Conservation (phyloP, 441 rosid species). For the Populus hybrid region DNA sequence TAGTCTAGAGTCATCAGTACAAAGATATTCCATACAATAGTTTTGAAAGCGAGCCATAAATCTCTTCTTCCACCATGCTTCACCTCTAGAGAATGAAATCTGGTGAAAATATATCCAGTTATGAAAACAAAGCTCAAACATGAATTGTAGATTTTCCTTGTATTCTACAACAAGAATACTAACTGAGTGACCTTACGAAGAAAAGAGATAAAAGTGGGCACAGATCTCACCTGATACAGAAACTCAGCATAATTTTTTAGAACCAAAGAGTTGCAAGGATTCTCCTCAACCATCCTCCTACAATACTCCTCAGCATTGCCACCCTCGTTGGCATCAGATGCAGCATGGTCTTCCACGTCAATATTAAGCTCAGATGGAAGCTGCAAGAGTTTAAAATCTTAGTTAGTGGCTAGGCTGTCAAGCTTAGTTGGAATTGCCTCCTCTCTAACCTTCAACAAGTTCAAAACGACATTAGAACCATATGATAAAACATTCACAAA, state of each 20-base stretch:
- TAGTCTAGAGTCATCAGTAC: background rate
- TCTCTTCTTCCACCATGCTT: background rate
- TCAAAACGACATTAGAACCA: background rate
- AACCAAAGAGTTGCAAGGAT: constrained; percentile 37
- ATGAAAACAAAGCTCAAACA: background rate
- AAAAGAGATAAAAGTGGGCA: background rate
- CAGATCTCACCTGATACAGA: constrained; percentile 38
- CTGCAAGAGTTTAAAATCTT: constrained; percentile 19
- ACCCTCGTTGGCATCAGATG: constrained; percentile 9
- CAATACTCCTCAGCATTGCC: constrained; percentile 31
- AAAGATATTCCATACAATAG: background rate
- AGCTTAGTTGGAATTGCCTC: constrained; percentile 5
- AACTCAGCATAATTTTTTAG: constrained; percentile 54
- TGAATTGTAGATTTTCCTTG: background rate
- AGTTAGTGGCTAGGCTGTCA: constrained; percentile 8
- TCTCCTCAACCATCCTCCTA: constrained; percentile 41
- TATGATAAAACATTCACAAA: constrained; percentile 3
- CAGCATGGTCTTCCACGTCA: constrained; percentile 3
- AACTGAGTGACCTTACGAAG: background rate
- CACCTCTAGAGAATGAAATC: background rate
- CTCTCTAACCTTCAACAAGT: constrained; percentile 20
- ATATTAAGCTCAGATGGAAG: constrained; percentile 11
- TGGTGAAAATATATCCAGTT: background rate
- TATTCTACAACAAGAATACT: background rate
- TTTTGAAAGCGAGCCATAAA: background rate